phyloP scores from a whole-genome alignment of 208 protist genomes.

The Trypanosoma conorhini region DNA sequence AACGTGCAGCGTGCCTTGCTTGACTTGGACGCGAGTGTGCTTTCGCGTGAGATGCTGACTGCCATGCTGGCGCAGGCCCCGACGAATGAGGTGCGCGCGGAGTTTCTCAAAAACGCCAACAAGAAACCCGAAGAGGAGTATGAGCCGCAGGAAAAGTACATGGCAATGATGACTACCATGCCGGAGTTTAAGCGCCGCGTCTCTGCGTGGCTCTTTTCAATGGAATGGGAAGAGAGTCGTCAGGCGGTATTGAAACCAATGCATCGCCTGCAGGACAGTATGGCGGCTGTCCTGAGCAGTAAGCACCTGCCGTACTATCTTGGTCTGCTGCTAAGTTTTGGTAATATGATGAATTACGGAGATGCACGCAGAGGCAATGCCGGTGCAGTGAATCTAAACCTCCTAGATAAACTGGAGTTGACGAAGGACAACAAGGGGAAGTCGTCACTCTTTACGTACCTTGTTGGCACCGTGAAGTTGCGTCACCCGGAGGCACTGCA shows the following conservation, averaged over 20 bases:
- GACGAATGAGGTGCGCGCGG: constrained; percentile 30
- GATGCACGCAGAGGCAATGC: constrained; percentile 33
- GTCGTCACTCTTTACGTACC: constrained; percentile 32
- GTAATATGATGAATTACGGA: constrained; percentile 48
- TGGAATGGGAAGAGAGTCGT: constrained; percentile 34
- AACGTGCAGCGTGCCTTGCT: constrained; percentile 33
- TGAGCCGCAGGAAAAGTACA: constrained; percentile 43
- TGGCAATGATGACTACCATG: constrained; percentile 39
- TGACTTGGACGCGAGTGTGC: constrained; percentile 27
- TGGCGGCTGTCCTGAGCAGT: constrained; percentile 24
- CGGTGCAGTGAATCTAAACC: constrained; percentile 20
- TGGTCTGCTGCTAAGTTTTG: constrained; percentile 34
- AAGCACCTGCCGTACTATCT: constrained; percentile 38
- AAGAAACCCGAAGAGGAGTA: constrained; percentile 46
- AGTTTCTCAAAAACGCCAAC: constrained; percentile 26
- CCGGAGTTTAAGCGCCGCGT: constrained; percentile 34
- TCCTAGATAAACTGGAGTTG: constrained; percentile 34
- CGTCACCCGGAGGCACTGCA: constrained; percentile 26
- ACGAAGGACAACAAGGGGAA: constrained; percentile 45
- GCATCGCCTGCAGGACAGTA: constrained; percentile 29
- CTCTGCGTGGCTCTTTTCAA: constrained; percentile 34
- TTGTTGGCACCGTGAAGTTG: constrained; percentile 29
- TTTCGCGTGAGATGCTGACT: constrained; percentile 22
- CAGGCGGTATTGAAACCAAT: constrained; percentile 30
- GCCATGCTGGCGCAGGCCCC: constrained; percentile 38